Evolutionary conservation across 371 early-diverging fungal genomes (phyloP).

Genomic region (Blastocladiella emersonii): DNA sequence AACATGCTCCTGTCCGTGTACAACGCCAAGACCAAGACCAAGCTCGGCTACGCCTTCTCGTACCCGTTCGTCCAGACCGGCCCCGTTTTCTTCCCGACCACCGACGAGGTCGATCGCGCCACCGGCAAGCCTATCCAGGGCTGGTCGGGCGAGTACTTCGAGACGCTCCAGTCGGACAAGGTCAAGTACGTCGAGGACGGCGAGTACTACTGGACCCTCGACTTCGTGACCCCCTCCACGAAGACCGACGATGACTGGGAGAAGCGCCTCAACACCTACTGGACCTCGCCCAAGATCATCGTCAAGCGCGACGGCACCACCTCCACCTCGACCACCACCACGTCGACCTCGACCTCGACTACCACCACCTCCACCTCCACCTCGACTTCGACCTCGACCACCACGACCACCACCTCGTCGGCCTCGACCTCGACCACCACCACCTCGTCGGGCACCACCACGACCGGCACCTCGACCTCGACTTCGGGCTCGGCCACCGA

Average conservation of each 20-base stretch:
- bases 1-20: background rate
- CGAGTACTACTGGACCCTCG: background rate
- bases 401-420: no score
- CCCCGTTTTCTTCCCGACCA: background rate
- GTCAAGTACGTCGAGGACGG: background rate
- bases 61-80: background rate
- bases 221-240: background rate
- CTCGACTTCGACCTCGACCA: no score
- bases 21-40: background rate
- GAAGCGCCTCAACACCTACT: background rate
- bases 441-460: no score
- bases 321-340: background rate
- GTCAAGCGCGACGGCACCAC: background rate
- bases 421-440: no score
- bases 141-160: background rate
- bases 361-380: no score
- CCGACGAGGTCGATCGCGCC: background rate
- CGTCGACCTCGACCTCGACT: no score
- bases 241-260: background rate
- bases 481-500: no score
- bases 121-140: background rate
- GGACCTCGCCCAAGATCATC: background rate
- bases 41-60: background rate
- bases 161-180: background rate
- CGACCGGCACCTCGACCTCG: no score